These are phyloP conservation scores for Colletotrichum gloeosporioides DNA, from an alignment of 2,329 filamentous ascomycete genomes.

Conservation along the genomic window DNA sequence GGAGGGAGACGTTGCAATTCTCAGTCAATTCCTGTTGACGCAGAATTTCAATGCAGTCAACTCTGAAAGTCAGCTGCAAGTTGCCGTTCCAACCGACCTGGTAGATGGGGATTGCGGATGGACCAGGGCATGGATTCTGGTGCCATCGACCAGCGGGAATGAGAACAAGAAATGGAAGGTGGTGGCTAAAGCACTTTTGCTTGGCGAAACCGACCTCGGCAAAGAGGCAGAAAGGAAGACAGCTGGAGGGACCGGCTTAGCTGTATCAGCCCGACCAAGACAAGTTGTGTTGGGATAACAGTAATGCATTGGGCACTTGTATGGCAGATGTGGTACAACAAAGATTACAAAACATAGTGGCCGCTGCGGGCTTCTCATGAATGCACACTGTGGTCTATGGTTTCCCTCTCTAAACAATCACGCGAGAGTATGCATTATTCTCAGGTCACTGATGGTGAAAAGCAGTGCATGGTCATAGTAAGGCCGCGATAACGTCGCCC, in stretches of 20 bases:
- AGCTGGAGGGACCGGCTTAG: neutral
- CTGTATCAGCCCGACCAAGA: neutral
- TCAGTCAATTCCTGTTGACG: neutral
- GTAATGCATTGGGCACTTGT: neutral
- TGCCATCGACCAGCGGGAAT: neutral
- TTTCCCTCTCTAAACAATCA: neutral
- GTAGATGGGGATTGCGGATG: neutral
- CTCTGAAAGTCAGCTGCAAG: neutral
- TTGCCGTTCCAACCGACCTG: neutral
- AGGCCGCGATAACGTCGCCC: too few relatives aligned
- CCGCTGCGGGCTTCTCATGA: neutral
- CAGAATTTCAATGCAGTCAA: neutral
- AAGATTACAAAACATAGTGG: neutral
- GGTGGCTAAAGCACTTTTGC: neutral
- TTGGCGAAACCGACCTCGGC: neutral
- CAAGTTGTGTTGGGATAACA: neutral
- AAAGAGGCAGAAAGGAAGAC: neutral
- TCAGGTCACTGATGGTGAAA: neutral
- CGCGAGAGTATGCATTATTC: neutral
- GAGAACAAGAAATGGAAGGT: neutral
- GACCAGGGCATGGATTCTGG: neutral
- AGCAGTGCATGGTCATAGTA: neutral
- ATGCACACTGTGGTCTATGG: rapidly evolving
- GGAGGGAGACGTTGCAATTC: neutral
- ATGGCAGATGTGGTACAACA: neutral